Base-by-base conservation (phyloP, 2,329 filamentous ascomycete genomes). In the Fusarium sarcochroum region DNA sequence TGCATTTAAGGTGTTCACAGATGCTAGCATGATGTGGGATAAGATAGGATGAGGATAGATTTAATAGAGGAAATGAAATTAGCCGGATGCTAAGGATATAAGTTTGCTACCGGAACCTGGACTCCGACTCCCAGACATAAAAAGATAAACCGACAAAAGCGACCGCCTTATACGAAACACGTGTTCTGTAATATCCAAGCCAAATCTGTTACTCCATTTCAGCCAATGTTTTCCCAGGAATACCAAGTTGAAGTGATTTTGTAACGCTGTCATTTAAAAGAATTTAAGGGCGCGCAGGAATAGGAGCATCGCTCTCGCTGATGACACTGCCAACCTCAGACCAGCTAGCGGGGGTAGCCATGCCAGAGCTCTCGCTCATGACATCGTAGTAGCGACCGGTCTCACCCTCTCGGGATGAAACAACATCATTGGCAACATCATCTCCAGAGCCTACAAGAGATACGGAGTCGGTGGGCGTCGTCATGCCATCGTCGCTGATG, bases 281-380 rank as follows among this genome's bases (percentile, higher is more conserved):
- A 27, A 17, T 47, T 68, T 73, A 76, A 55, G 78, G 76, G 35
- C 76, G 80, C n/a, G 73, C 71, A 13, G 75, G 77, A 7, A 72
- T 54, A 8, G 72, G 74, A 11, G 73, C 76, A 48, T 88, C 85
- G 68, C 78, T 85, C 74, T 88, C 86, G 73, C 87, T 90, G 25
- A 89, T 79, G 14, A 88, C 84, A 66, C 88, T 90, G 61, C 87
- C 89, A 15, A 91, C 84, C 73, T 91, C 89, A 8, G 86, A 89
- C 89, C 89, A 91, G 76, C 86, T 89, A 2, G 84, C 83, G 0
- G 89, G 88, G 1, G 88, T 91, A 55, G 82, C 77, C 72, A 89
- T 84, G 30, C 86, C 87, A 32, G 86, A 86, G 70, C 85, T 87
- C 67, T 88, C 85, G 70, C 87, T 90, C 79, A 89, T 77, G 17